A percentile compares a stretch with the other conserved stretches of the same genome.
phyloP scores from a whole-genome alignment of 2,329 filamentous ascomycete genomes.

The Macroventuria anomochaeta region DNA sequence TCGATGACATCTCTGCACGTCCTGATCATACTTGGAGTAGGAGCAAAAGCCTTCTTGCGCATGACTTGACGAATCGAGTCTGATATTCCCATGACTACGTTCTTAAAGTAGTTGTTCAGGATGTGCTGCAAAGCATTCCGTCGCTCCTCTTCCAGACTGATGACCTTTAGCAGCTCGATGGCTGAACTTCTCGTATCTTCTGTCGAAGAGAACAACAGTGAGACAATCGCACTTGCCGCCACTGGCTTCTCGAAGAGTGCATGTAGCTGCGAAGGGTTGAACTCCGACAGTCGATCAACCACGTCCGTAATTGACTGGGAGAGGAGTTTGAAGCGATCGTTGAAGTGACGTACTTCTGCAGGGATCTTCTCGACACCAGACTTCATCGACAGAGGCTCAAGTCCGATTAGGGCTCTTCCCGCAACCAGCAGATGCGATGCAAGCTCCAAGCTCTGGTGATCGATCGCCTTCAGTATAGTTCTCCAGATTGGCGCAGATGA shows the following conservation, averaged over 20 bases:
- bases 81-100: conserved; percentile 63
- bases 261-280: conserved; percentile 71
- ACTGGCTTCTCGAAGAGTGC: conserved; percentile 71
- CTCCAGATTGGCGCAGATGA: conserved; percentile 82
- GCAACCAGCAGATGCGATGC: conserved; percentile 76
- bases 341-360: conserved; percentile 74
- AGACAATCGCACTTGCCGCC: conserved; percentile 76
- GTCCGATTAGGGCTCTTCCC: conserved; percentile 71
- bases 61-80: conserved; percentile 63
- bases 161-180: conserved; percentile 80
- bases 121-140: conserved; percentile 67
- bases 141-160: conserved; percentile 72
- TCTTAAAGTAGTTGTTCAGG: conserved; percentile 62
- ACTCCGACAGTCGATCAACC: conserved; percentile 79
- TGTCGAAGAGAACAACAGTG: conserved; percentile 81
- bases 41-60: conserved; percentile 64
- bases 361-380: conserved; percentile 49
- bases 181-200: conserved; percentile 79
- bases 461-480: conserved; percentile 71
- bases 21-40: conserved; percentile 66
- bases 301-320: conserved; percentile 72
- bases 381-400: conserved; percentile 70
- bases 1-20: conserved; percentile 68
- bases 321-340: conserved; percentile 70
- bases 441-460: conserved; percentile 71